A percentile compares a stretch with the other conserved stretches of the same genome.
phyloP scores from a whole-genome alignment of 2,329 filamentous ascomycete genomes.

The Botryotinia narcissicola region DNA sequence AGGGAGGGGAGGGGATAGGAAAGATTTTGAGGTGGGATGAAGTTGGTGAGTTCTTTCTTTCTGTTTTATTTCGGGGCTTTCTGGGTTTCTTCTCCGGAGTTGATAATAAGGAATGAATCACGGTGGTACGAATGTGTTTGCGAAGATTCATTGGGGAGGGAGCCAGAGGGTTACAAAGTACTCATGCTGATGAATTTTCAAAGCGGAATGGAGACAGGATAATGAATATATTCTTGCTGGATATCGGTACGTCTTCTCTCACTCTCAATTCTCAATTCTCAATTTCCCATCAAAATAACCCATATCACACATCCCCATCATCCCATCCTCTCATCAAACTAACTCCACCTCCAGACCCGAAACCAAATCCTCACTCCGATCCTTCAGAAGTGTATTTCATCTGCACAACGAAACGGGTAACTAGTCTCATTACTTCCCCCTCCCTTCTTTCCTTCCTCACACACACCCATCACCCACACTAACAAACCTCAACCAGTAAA shows the following conservation, averaged over 20 bases:
- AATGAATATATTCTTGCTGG: neutral
- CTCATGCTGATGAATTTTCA: neutral
- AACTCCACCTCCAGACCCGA: neutral
- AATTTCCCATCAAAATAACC: neutral
- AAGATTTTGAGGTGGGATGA: neutral
- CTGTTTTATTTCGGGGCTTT: neutral
- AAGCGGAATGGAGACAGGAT: constrained; percentile 6
- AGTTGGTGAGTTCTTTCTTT: neutral
- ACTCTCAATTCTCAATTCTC: neutral
- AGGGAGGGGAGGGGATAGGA: fast-evolving
- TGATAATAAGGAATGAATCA: fast-evolving
- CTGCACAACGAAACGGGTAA: constrained; percentile 8
- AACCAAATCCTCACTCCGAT: neutral
- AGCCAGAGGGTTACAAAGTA: too few relatives aligned
- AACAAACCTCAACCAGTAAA: constrained; percentile 16
- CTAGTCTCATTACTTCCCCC: neutral
- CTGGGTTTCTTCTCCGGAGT: neutral
- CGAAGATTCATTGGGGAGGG: too few relatives aligned
- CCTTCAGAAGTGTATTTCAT: neutral
- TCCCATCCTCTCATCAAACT: neutral
- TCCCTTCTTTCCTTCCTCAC: neutral
- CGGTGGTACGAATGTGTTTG: neutral
- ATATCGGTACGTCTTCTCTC: neutral
- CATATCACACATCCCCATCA: neutral
- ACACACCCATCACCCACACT: neutral